Percentiles rank a stretch among this genome's conserved stretches.
Conservation (phyloP, 768 basidiomycete species). For the Russula compacta region DNA sequence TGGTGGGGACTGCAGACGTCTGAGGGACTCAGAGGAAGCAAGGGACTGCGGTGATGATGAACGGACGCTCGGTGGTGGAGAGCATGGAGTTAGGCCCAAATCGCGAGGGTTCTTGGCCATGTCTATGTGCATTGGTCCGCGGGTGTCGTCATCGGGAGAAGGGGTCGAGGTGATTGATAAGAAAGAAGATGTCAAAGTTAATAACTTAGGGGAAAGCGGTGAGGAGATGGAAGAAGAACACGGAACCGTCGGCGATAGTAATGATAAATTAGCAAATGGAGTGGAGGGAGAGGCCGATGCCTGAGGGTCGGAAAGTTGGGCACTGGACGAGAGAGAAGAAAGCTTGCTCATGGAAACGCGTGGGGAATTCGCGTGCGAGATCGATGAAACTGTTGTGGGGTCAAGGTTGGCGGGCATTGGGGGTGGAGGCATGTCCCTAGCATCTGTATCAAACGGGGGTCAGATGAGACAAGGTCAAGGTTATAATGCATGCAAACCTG, state of each 20-base stretch:
- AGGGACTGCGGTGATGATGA: constrained; percentile 7
- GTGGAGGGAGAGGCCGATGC: constrained; percentile 23
- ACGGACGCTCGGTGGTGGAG: not conserved
- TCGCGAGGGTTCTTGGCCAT: not conserved
- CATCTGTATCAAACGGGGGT: constrained; percentile 23
- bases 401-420: constrained; percentile 39
- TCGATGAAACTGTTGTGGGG: constrained; percentile 31
- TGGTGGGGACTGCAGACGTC: not conserved
- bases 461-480: not conserved
- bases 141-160: not conserved
- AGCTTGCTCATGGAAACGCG: constrained; percentile 14
- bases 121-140: constrained; percentile 8
- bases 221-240: constrained; percentile 16
- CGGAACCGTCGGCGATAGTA: constrained; percentile 30
- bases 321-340: not conserved
- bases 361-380: constrained; percentile 3
- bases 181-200: constrained; percentile 15
- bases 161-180: not conserved
- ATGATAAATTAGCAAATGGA: constrained; percentile 45
- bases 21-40: constrained; percentile 2
- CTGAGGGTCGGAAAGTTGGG: not conserved
- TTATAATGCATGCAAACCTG: constrained; percentile 12
- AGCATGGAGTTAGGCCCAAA: not conserved
- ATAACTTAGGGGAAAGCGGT: constrained; percentile 22
- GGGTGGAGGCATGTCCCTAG: constrained; percentile 41